Conservation (phyloP, 345 rosid species). For the Bruguiera sexangula region DNA sequence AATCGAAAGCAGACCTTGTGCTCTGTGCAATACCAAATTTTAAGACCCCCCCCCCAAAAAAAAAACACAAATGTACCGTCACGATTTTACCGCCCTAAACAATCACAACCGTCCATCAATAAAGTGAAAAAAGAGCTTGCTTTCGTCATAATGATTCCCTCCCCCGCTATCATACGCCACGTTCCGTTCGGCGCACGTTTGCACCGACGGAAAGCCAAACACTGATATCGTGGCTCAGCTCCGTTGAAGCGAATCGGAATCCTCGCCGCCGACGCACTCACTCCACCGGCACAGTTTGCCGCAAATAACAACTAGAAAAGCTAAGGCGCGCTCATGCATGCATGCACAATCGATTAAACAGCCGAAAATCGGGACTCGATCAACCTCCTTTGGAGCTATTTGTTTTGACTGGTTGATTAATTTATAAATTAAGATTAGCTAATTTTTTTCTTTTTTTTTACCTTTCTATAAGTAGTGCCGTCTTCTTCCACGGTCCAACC, state of each 20-base stretch:
- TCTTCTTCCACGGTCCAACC: constrained; percentile 98
- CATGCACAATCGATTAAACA: too few relatives aligned
- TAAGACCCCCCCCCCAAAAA: too few relatives aligned
- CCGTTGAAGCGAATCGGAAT: not conserved
- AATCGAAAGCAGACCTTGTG: constrained; percentile 19
- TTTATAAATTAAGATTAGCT: not conserved
- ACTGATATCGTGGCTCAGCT: not conserved
- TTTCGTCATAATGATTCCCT: not conserved
- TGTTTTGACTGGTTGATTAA: too few relatives aligned
- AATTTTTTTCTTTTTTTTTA: constrained; percentile 6
- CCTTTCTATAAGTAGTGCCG: constrained; percentile 97
- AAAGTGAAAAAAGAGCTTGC: not conserved
- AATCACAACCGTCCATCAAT: constrained; percentile 22
- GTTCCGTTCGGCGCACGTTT: constrained; percentile 18
- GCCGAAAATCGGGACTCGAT: too few relatives aligned
- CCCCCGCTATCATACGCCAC: constrained; percentile 11
- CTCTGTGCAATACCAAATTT: constrained; percentile 12
- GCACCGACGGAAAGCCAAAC: not conserved
- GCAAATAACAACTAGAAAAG: not conserved
- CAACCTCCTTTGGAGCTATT: too few relatives aligned
- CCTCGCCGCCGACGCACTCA: not conserved
- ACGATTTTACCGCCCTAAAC: not conserved
- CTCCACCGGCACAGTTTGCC: not conserved
- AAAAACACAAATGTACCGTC: not conserved
- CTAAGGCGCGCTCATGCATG: too few relatives aligned